Evolutionary conservation across 83 land plant species (phyloP).

Genomic region (Picea abies): DNA sequence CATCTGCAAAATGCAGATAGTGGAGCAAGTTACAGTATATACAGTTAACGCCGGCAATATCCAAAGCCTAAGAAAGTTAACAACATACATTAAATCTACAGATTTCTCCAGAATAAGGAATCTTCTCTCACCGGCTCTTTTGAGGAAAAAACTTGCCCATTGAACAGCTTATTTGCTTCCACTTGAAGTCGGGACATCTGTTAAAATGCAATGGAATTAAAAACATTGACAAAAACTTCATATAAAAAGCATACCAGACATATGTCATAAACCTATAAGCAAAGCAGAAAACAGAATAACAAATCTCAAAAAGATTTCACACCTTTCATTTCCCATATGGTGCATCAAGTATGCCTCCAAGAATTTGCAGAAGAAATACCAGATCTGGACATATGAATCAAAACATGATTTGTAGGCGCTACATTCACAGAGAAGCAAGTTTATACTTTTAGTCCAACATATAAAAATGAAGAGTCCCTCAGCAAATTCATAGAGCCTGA

Average conservation of each 20-base stretch:
- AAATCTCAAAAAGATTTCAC: not conserved
- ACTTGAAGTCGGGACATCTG: conserved; percentile 3
- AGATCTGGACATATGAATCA: conserved; percentile 15
- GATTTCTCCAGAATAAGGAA: conserved; percentile 14
- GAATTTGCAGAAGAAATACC: conserved; percentile 14
- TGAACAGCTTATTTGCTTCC: not conserved
- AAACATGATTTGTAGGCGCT: conserved; percentile 13
- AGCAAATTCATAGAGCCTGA: not conserved
- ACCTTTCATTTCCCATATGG: not conserved
- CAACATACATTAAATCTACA: conserved; percentile 11
- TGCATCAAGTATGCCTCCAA: conserved; percentile 15
- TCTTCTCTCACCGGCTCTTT: conserved; percentile 19
- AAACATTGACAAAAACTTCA: not conserved
- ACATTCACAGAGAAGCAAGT: conserved; percentile 14
- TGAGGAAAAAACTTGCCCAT: conserved; percentile 6
- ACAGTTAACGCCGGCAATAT: conserved; percentile 10
- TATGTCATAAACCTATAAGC: not conserved
- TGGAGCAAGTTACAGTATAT: conserved; percentile 7
- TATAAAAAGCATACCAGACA: not conserved
- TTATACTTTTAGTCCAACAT: not conserved
- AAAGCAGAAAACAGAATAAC: not conserved
- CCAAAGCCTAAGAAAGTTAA: conserved; percentile 8
- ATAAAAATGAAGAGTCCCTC: not conserved
- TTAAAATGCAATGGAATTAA: not conserved
- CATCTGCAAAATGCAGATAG: conserved; percentile 18